Base-by-base conservation (phyloP, 495 filamentous ascomycete species). In the Geoglossum glabrum region DNA sequence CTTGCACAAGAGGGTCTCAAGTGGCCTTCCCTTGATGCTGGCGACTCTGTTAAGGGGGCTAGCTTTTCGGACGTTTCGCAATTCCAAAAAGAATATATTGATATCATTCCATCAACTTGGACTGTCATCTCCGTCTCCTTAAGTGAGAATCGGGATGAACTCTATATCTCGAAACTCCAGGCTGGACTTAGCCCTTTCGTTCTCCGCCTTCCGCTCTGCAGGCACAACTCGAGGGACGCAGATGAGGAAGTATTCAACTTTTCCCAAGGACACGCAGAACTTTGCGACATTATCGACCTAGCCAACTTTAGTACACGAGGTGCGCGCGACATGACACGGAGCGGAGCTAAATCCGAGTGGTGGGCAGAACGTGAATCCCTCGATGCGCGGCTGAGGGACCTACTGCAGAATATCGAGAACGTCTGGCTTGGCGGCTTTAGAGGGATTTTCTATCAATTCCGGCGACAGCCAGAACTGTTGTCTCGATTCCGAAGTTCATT, bases 391-490 rank as follows among this genome's bases (percentile, higher is more conserved):
- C 70, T 98, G 51, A 81, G 79, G 60, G 85, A 85, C 51, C 74
- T 97, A 2, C 74, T 97, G 26, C 72, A 79, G 27, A 90, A 85
- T 58, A 87, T 98, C 43, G 90, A 97, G 64, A 81, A 83, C 54
- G 79, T 90, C 38, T 98, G 92, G 92, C 80, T 98, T 25, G 90
- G 90, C 43, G 92, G 92, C 0, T 98, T 97, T 71, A 79, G 80
- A 30, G 87, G 89, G 23, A 81, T 98, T 0, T 93, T 98, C 66
- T 90, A 86, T 6, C 83, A 84, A 45, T 76, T 85, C 43, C 60
- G 71, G 21, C 74, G 76, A 28, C 73, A 80, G 31, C 67, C 74
- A 4, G 74, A 81, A 49, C 73, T 84, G 2, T 67, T 96, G 21
- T 76, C 77, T 19, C 75, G 77, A 21, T 97, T 98, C 63, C 79